These are phyloP conservation scores for Gloeopeniophorella convolvens DNA, from an alignment of 768 basidiomycete genomes.

Conservation along the genomic window DNA sequence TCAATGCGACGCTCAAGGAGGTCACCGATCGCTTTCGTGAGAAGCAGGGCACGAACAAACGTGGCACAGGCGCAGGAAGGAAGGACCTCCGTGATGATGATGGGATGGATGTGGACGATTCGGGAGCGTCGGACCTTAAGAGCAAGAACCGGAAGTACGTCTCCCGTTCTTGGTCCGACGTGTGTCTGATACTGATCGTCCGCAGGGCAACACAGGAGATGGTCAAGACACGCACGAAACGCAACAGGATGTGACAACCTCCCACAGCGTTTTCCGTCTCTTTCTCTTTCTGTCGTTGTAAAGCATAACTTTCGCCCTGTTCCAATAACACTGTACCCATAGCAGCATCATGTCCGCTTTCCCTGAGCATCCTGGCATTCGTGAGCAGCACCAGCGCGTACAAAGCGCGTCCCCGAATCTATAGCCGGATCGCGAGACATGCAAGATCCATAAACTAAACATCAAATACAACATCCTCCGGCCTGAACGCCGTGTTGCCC, in stretches of 20 bases:
- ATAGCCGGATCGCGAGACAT: background rate
- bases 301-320: conserved; percentile 3
- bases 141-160: conserved; percentile 19
- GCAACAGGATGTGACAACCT: conserved; percentile 16
- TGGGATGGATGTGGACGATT: conserved; percentile 23
- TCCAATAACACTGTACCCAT: conserved; percentile 10
- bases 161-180: background rate
- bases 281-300: background rate
- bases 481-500: conserved; percentile 82
- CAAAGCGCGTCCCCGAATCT: conserved; percentile 14
- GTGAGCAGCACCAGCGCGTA: conserved; percentile 17
- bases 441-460: conserved; percentile 33
- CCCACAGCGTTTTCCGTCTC: background rate
- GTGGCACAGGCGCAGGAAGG: conserved; percentile 6
- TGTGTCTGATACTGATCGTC: no score
- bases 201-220: conserved; percentile 20
- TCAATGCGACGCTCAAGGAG: conserved; percentile 52
- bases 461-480: conserved; percentile 72
- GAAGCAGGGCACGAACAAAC: conserved; percentile 20
- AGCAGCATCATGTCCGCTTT: background rate
- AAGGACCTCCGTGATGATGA: conserved; percentile 19
- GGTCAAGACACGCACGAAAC: conserved; percentile 11
- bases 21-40: conserved; percentile 58
- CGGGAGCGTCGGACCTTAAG: conserved; percentile 8
- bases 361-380: conserved; percentile 15